Evolutionary conservation across 1,139 yeast species (phyloP).

Genomic region (Yamadazyma diddensiae): DNA sequence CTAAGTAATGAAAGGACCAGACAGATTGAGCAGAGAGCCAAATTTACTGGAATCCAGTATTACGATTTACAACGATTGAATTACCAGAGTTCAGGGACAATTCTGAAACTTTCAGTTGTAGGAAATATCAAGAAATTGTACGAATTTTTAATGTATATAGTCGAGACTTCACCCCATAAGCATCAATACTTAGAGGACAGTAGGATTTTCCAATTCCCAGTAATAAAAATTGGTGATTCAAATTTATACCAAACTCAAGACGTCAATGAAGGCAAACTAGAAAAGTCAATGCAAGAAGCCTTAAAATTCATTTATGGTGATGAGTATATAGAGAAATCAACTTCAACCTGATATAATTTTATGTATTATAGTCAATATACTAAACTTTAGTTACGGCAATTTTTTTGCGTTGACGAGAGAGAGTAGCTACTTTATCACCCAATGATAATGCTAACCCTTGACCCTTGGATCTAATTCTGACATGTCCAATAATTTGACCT

Average conservation of each 20-base stretch:
- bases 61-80: conserved; percentile 10
- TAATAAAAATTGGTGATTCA: conserved; percentile 26
- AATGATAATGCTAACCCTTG: conserved; percentile 94
- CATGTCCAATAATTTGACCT: conserved; percentile 89
- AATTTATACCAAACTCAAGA: conserved; percentile 23
- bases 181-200: conserved; percentile 15
- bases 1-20: conserved; percentile 10
- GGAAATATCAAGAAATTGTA: conserved; percentile 11
- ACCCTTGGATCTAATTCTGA: conserved; percentile 95
- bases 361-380: conserved; percentile 1
- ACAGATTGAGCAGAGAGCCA: conserved; percentile 13
- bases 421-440: conserved; percentile 90
- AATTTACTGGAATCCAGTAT: conserved; percentile 20
- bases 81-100: conserved; percentile 6
- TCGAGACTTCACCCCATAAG: conserved; percentile 10
- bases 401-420: conserved; percentile 53
- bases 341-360: background rate
- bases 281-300: conserved; percentile 14
- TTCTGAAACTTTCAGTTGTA: conserved; percentile 11
- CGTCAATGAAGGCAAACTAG: conserved; percentile 16
- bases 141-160: conserved; percentile 12
- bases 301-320: conserved; percentile 16
- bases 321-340: conserved; percentile 4
- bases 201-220: conserved; percentile 16
- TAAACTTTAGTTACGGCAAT: conserved; percentile 22